These are phyloP conservation scores for Carex kokanica DNA, from an alignment of 176 grass and related monocot species.

Conservation along the genomic window DNA sequence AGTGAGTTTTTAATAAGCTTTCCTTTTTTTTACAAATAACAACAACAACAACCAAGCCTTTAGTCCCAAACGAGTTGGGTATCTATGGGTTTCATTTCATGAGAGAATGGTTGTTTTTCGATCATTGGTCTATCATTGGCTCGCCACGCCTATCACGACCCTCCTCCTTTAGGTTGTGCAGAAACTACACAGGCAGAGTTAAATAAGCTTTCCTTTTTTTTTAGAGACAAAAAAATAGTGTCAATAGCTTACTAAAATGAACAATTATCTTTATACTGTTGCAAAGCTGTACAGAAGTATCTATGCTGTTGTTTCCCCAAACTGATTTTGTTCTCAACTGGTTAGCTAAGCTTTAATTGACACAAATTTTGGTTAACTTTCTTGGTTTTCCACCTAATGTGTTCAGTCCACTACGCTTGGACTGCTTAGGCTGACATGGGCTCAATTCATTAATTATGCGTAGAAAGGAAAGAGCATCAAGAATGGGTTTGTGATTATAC, in stretches of 20 bases:
- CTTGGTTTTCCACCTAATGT: neutral
- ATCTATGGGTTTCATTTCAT: too few relatives aligned
- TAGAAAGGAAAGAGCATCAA: neutral
- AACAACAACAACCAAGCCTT: too few relatives aligned
- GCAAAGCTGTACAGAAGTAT: neutral
- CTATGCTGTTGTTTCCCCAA: neutral
- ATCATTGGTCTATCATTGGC: too few relatives aligned
- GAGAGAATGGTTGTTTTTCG: too few relatives aligned
- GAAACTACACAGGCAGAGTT: too few relatives aligned
- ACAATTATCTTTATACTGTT: neutral
- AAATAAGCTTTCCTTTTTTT: neutral
- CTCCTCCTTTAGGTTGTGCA: too few relatives aligned
- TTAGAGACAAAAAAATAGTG: neutral
- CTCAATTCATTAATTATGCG: neutral
- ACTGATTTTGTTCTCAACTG: neutral
- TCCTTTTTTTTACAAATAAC: neutral
- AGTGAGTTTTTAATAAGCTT: slow-evolving; percentile 24
- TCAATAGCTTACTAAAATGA: neutral
- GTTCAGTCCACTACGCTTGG: neutral
- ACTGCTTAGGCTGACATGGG: neutral
- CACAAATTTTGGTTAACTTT: neutral
- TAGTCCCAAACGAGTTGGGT: too few relatives aligned
- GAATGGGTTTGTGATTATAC: neutral
- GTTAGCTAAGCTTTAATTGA: neutral
- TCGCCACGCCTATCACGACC: too few relatives aligned